A percentile compares a stretch with the other conserved stretches of the same genome.
These are phyloP conservation scores for Pseudonitzschia pungens DNA, from an alignment of 108 stramenopile genomes.

Conservation along the genomic window DNA sequence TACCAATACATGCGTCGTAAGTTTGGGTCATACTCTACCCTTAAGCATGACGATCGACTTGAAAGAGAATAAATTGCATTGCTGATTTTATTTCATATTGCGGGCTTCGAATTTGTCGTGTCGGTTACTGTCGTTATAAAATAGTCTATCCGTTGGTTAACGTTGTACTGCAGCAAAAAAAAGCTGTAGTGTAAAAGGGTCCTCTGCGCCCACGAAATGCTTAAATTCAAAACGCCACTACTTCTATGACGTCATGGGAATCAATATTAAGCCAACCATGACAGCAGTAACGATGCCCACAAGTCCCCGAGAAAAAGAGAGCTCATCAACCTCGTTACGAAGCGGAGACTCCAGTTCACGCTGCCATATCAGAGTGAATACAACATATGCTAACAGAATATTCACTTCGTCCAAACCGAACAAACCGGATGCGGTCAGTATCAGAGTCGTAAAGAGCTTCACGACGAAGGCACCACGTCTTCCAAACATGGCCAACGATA, in stretches of 20 bases:
- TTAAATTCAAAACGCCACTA: too few species aligned
- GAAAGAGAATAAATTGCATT: too few species aligned
- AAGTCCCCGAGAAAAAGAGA: slow-evolving; percentile 49
- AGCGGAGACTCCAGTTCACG: slow-evolving; percentile 65
- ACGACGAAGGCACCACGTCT: slow-evolving; percentile 57
- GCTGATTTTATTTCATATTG: too few species aligned
- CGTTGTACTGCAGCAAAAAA: too few species aligned
- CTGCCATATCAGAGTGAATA: slow-evolving; percentile 62
- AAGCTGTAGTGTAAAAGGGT: too few species aligned
- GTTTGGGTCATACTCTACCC: too few species aligned
- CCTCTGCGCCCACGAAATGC: too few species aligned
- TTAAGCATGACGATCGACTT: too few species aligned
- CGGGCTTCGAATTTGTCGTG: too few species aligned
- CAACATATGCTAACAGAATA: slow-evolving; percentile 50
- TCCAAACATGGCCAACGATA: slow-evolving; percentile 68
- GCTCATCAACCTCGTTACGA: slow-evolving; percentile 67
- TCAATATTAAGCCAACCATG: slow-evolving; percentile 46
- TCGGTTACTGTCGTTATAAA: too few species aligned
- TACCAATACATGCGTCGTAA: too few species aligned
- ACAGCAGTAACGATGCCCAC: slow-evolving; percentile 48
- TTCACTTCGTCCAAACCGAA: slow-evolving; percentile 62
- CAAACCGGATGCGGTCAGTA: slow-evolving; percentile 51
- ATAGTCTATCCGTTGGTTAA: too few species aligned
- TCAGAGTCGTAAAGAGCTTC: slow-evolving; percentile 44
- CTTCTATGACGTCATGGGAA: slow-evolving; percentile 39